A percentile compares a stretch with the other conserved stretches of the same genome.
These are phyloP conservation scores for Vachellia pachyceras DNA, from an alignment of 306 rosid genomes.

Conservation along the genomic window DNA sequence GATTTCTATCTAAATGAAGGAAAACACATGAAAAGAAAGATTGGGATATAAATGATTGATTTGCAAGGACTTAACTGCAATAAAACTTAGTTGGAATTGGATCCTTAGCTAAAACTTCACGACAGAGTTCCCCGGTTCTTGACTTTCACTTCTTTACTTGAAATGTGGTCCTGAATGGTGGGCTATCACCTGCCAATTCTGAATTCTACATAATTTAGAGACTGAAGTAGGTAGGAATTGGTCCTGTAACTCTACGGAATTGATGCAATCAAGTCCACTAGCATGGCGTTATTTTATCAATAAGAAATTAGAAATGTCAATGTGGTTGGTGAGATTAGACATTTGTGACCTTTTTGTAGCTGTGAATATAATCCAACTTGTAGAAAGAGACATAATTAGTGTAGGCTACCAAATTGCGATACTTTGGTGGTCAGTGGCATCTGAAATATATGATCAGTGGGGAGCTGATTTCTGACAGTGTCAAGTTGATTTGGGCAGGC, in stretches of 20 bases:
- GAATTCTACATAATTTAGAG: conserved; percentile 17
- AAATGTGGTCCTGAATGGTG: conserved; percentile 37
- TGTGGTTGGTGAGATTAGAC: conserved; percentile 42
- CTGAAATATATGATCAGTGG: conserved; percentile 6
- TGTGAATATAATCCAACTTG: conserved; percentile 26
- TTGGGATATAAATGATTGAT: background rate
- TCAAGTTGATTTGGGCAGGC: conserved; percentile 59
- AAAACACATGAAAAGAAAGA: conserved; percentile 22
- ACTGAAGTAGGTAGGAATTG: conserved; percentile 40
- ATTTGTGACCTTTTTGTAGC: conserved; percentile 17
- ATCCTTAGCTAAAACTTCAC: background rate
- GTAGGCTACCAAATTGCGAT: background rate
- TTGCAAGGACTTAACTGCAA: background rate
- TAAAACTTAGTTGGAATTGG: background rate
- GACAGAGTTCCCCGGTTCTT: background rate
- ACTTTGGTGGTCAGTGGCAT: background rate
- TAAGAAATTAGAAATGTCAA: conserved; percentile 8
- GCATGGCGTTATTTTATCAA: background rate
- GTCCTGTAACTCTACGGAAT: conserved; percentile 30
- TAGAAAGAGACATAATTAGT: conserved; percentile 23
- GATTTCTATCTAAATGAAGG: conserved; percentile 7
- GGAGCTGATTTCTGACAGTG: conserved; percentile 20
- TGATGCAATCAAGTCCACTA: conserved; percentile 20
- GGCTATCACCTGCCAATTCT: conserved; percentile 37
- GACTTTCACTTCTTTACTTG: background rate